Conservation (phyloP, 2,329 filamentous ascomycete species). For the Teratosphaeria viscida region DNA sequence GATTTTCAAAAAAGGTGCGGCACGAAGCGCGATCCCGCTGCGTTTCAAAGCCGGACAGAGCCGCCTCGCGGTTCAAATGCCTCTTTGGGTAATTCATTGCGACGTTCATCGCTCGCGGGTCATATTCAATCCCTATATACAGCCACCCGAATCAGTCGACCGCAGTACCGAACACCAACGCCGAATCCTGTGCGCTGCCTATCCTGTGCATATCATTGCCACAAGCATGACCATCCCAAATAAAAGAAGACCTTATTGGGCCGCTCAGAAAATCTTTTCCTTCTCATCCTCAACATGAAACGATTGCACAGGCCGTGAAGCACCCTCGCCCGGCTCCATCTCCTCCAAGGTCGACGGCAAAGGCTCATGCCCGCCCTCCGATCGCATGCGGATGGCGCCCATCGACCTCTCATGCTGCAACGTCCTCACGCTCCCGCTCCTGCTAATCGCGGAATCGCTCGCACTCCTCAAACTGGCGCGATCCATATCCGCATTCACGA, state of each 20-base stretch:
- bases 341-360: constrained; percentile 5
- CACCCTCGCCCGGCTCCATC: neutral
- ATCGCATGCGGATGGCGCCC: constrained; percentile 1
- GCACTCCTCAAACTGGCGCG: constrained; percentile 26
- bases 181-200: neutral
- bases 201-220: neutral
- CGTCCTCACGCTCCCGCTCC: constrained; percentile 5
- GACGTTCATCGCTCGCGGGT: neutral
- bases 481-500: constrained; percentile 69
- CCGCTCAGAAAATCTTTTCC: constrained; percentile 2
- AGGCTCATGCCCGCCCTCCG: constrained; percentile 1
- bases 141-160: neutral
- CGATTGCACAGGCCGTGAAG: neutral
- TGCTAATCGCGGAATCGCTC: constrained; percentile 18
- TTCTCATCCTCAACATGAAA: constrained; percentile 1
- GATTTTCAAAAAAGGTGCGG: neutral
- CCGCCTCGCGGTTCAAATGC: neutral
- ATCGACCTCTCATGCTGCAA: constrained; percentile 3
- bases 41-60: neutral
- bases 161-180: neutral
- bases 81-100: neutral
- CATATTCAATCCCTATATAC: neutral
- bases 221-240: neutral
- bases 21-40: neutral
- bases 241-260: neutral